Percentiles rank a stretch among this genome's conserved stretches.
Evolutionary conservation across 176 grass and related monocot genomes (phyloP).

Genomic region (Aegilops tauschii): DNA sequence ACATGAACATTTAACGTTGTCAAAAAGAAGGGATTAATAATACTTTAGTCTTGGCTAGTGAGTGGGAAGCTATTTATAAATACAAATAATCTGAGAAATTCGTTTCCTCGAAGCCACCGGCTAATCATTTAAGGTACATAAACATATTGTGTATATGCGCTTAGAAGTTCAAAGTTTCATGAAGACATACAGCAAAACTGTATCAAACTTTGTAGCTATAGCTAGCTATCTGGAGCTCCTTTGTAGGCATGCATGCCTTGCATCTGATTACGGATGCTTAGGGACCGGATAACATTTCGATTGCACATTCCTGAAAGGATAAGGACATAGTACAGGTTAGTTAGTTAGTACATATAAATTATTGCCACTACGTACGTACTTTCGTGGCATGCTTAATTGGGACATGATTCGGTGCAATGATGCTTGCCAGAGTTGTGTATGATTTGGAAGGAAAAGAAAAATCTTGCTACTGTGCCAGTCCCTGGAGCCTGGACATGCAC

Average conservation of each 20-base stretch:
- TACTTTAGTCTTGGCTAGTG: neutral
- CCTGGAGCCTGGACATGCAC: neutral
- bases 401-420: conserved; percentile 21
- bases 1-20: neutral
- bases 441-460: neutral
- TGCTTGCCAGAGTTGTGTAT: neutral
- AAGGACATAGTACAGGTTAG: conserved; percentile 12
- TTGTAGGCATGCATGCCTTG: conserved; percentile 21
- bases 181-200: neutral
- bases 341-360: neutral
- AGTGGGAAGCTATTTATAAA: neutral
- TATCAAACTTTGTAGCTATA: neutral
- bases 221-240: neutral
- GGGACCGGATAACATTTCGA: neutral
- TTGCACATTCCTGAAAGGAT: conserved; percentile 21
- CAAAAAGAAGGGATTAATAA: neutral
- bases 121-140: neutral
- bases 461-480: neutral
- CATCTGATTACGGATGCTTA: conserved; percentile 29
- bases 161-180: neutral
- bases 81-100: neutral
- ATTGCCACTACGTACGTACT: conserved; percentile 6
- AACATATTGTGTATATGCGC: neutral
- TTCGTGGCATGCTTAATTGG: conserved; percentile 26
- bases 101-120: neutral